These are phyloP conservation scores for Tuber magnatum DNA, from an alignment of 495 filamentous ascomycete genomes.

Conservation along the genomic window DNA sequence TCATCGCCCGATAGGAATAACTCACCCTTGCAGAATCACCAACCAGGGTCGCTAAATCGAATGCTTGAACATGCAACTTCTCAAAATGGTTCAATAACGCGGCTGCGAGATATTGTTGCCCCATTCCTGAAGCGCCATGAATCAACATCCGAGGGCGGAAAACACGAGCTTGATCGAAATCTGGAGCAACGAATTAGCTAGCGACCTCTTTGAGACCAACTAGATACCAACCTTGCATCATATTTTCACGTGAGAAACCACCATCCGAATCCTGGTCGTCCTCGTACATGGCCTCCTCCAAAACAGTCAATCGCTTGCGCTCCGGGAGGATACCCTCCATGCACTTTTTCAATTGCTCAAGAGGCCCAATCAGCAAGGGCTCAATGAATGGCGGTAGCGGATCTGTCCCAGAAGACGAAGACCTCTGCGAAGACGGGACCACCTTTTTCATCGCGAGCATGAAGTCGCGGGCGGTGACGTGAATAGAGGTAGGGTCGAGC, in stretches of 20 bases:
- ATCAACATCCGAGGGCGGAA: slow-evolving; percentile 84
- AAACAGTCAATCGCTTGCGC: slow-evolving; percentile 71
- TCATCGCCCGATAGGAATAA: neutral
- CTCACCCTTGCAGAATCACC: slow-evolving; percentile 57
- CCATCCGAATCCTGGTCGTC: slow-evolving; percentile 66
- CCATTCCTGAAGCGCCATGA: slow-evolving; percentile 74
- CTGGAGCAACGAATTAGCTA: slow-evolving; percentile 40
- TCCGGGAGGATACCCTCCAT: slow-evolving; percentile 76
- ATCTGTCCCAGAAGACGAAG: slow-evolving; percentile 70
- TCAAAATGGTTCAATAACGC: slow-evolving; percentile 85
- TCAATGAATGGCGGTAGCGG: slow-evolving; percentile 70
- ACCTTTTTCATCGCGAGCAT: slow-evolving; percentile 95
- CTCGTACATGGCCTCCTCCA: slow-evolving; percentile 92
- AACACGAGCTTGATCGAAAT: slow-evolving; percentile 81
- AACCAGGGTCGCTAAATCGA: slow-evolving; percentile 78
- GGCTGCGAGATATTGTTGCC: slow-evolving; percentile 82
- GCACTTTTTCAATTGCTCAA: slow-evolving; percentile 56
- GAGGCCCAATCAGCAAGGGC: slow-evolving; percentile 67
- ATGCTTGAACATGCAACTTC: slow-evolving; percentile 87
- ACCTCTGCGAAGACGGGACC: slow-evolving; percentile 85
- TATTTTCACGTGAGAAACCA: slow-evolving; percentile 73
- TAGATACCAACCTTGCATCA: slow-evolving; percentile 53
- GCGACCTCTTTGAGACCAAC: slow-evolving; percentile 11
- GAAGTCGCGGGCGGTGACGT: slow-evolving; percentile 83
- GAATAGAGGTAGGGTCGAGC: slow-evolving; percentile 75